Evolutionary conservation across 2,329 filamentous ascomycete genomes (phyloP).

Genomic region (Juglanconis sp.): DNA sequence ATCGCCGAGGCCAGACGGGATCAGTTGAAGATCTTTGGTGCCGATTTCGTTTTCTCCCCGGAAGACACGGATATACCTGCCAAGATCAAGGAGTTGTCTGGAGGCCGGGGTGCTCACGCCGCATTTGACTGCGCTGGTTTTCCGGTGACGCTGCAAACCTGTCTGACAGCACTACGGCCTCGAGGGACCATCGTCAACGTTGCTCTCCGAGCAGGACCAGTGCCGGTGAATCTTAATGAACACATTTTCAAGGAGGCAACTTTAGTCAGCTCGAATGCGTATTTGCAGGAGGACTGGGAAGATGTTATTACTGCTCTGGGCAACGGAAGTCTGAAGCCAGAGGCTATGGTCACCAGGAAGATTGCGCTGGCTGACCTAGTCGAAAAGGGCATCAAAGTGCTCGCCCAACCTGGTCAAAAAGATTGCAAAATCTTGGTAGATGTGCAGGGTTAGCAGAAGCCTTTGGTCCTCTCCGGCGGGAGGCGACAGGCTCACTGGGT

Average conservation of each 20-base stretch:
- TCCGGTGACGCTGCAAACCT: slow-evolving; percentile 40
- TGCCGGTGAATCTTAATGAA: slow-evolving; percentile 51
- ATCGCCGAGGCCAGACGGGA: slow-evolving; percentile 46
- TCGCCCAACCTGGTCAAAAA: slow-evolving; percentile 50
- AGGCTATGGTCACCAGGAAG: slow-evolving; percentile 50
- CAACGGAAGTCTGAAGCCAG: slow-evolving; percentile 35
- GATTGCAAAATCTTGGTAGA: slow-evolving; percentile 53
- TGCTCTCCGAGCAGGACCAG: slow-evolving; percentile 26
- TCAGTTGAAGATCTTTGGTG: slow-evolving; percentile 52
- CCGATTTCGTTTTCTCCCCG: slow-evolving; percentile 24
- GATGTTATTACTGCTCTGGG: slow-evolving; percentile 21
- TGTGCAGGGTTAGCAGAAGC: not conserved
- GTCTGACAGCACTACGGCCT: slow-evolving; percentile 19
- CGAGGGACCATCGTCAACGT: slow-evolving; percentile 23
- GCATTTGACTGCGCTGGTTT: slow-evolving; percentile 24
- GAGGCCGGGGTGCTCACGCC: slow-evolving; percentile 19
- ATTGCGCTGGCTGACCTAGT: slow-evolving; percentile 47
- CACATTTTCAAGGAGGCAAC: slow-evolving; percentile 43
- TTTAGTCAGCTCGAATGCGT: slow-evolving; percentile 15
- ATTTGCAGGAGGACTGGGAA: slow-evolving; percentile 24
- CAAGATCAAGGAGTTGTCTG: slow-evolving; percentile 7
- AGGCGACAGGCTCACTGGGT: too few species aligned
- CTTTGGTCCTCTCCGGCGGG: not conserved
- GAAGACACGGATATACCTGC: slow-evolving; percentile 17
- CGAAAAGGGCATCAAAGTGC: slow-evolving; percentile 46